A percentile compares a stretch with the other conserved stretches of the same genome.
Evolutionary conservation across 345 rosid genomes (phyloP).

Genomic region (Eucalyptus caleyi): DNA sequence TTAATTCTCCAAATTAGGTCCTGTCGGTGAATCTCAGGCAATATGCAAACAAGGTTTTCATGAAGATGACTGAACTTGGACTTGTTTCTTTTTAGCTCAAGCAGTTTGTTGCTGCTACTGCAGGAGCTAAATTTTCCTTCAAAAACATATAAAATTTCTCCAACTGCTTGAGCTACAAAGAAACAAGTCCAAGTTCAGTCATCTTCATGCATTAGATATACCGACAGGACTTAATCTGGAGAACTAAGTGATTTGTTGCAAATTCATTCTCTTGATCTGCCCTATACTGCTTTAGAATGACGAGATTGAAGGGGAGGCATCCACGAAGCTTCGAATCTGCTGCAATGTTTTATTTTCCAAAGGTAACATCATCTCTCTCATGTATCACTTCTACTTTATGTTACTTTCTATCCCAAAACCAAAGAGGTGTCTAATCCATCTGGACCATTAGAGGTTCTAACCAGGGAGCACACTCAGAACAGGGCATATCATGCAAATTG

Average conservation of each 20-base stretch:
- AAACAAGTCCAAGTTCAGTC: not conserved
- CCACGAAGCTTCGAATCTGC: not conserved
- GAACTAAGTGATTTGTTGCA: not conserved
- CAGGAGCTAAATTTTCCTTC: not conserved
- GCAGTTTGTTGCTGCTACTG: not conserved
- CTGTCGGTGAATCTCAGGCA: not conserved
- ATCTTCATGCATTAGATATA: not conserved
- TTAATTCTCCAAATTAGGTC: not conserved
- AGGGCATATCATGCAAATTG: not conserved
- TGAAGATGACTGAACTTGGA: not conserved
- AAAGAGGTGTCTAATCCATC: not conserved
- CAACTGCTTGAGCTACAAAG: not conserved
- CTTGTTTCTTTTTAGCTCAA: not conserved
- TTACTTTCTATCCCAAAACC: not conserved
- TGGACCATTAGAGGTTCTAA: not conserved
- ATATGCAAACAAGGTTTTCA: not conserved
- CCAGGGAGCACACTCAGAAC: not conserved
- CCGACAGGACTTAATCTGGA: not conserved
- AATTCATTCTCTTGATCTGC: not conserved
- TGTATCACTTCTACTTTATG: not conserved
- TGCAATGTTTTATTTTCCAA: not conserved
- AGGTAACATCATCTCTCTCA: not conserved
- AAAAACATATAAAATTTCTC: not conserved
- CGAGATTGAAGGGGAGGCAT: not conserved
- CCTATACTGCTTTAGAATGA: not conserved